Evolutionary conservation across 805 yeast species (phyloP).

Genomic region (Torulaspora indica): DNA sequence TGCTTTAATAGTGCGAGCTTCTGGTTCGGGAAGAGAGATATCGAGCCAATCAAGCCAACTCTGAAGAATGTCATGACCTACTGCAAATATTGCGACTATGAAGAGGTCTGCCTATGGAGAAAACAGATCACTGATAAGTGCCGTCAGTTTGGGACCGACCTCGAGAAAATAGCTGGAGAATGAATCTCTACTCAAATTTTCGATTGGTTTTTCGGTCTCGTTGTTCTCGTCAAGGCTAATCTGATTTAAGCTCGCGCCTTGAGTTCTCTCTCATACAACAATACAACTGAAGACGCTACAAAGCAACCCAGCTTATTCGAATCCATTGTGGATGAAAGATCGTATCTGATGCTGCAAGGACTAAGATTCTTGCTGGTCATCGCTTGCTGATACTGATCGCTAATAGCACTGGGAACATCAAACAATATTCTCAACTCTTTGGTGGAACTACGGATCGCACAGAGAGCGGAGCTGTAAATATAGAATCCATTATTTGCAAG

Average conservation of each 20-base stretch:
- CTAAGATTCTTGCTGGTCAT: not conserved
- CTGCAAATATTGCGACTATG: conserved; percentile 56
- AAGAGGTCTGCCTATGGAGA: conserved; percentile 41
- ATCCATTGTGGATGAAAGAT: not conserved
- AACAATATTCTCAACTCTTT: conserved; percentile 13
- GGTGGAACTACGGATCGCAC: conserved; percentile 9
- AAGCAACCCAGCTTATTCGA: not conserved
- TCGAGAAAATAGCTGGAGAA: not conserved
- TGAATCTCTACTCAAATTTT: not conserved
- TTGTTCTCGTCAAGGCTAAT: no score
- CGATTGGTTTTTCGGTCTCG: no score
- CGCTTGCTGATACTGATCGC: not conserved
- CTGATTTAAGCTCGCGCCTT: not conserved
- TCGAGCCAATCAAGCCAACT: conserved; percentile 41
- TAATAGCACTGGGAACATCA: not conserved
- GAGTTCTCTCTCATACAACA: not conserved
- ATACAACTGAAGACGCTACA: not conserved
- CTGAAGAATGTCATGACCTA: conserved; percentile 35
- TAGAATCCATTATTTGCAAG: conserved; percentile 33
- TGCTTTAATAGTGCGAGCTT: conserved; percentile 40
- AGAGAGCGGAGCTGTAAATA: conserved; percentile 40
- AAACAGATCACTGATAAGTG: conserved; percentile 19
- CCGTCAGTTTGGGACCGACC: conserved; percentile 15
- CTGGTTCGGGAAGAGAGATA: conserved; percentile 58
- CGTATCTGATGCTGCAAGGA: not conserved